phyloP scores from a whole-genome alignment of 2,329 filamentous ascomycete species.

The Calonectria multiphialidica region DNA sequence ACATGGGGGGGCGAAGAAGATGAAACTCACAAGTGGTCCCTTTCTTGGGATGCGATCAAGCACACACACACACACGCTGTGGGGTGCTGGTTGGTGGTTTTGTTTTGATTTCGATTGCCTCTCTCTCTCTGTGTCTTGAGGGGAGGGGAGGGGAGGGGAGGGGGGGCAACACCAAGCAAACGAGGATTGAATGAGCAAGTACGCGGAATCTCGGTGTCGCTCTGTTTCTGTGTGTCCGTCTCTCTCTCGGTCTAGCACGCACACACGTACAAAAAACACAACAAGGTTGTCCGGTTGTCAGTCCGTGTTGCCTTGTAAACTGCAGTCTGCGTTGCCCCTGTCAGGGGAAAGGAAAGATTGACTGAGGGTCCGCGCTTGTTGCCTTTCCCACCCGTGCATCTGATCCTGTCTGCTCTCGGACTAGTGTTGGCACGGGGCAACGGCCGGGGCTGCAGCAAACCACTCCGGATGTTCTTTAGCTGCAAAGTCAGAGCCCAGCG shows the following conservation, averaged over 20 bases:
- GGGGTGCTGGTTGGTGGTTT: not conserved
- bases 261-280: not conserved
- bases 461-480: not conserved
- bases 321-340: conserved; percentile 29
- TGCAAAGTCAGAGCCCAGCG: not conserved
- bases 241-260: not conserved
- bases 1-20: not conserved
- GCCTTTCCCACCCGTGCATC: conserved; percentile 16
- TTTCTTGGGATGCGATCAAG: not conserved
- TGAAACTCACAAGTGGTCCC: conserved; percentile 7
- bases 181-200: not conserved
- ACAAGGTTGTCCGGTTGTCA: not conserved
- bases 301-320: too few species aligned
- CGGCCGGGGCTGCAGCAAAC: conserved; percentile 14
- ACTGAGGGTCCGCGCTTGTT: conserved; percentile 26
- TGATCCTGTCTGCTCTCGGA: conserved; percentile 3
- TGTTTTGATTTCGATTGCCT: not conserved
- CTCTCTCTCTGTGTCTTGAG: too few species aligned
- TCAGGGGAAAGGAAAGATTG: conserved; percentile 41
- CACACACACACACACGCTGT: not conserved
- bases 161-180: not conserved
- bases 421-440: conserved; percentile 19
- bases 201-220: not conserved
- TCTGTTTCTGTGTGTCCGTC: too few species aligned
- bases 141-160: not conserved